phyloP scores from a whole-genome alignment of 805 yeast species.

The Yarrowia divulgata region DNA sequence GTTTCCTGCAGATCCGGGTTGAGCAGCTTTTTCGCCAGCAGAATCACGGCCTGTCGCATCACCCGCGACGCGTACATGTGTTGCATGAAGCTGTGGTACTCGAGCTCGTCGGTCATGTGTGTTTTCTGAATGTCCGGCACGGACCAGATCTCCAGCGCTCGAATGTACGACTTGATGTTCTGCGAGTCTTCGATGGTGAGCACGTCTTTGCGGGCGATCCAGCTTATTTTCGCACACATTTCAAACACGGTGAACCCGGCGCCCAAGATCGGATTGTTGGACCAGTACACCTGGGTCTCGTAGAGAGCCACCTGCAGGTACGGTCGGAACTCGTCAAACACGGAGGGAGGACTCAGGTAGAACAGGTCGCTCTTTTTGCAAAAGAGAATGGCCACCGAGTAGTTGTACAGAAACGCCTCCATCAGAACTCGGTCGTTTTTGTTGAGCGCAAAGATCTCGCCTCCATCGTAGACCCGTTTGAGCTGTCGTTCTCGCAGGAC shows the following conservation, averaged over 20 bases:
- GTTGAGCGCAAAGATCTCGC: conserved; percentile 37
- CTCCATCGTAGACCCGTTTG: conserved; percentile 23
- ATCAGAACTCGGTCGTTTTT: conserved; percentile 27
- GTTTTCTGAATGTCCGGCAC: conserved; percentile 25
- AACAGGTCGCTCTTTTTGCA: conserved; percentile 8
- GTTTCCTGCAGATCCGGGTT: conserved; percentile 15
- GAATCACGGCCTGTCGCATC: conserved; percentile 22
- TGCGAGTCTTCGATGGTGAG: conserved; percentile 22
- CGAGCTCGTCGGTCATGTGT: conserved; percentile 24
- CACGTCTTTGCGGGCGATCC: conserved; percentile 17
- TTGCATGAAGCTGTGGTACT: conserved; percentile 32
- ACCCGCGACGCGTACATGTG: conserved; percentile 22
- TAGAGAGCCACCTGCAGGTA: conserved; percentile 21
- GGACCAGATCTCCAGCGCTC: conserved; percentile 24
- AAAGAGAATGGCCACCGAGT: conserved; percentile 31
- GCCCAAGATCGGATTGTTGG: conserved; percentile 28
- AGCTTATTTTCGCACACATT: conserved; percentile 24
- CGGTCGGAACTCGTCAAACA: conserved; percentile 33
- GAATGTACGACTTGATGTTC: conserved; percentile 13
- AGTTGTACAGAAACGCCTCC: conserved; percentile 36
- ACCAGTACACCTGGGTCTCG: conserved; percentile 25
- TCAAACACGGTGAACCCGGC: conserved; percentile 32
- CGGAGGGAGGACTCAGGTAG: conserved; percentile 10
- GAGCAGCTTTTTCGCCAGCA: conserved; percentile 19
- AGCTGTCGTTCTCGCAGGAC: conserved; percentile 18